A percentile compares a stretch with the other conserved stretches of the same genome.
Conservation (phyloP, 1,284 basidiomycete genomes). For the Ustilago xerochloae region DNA sequence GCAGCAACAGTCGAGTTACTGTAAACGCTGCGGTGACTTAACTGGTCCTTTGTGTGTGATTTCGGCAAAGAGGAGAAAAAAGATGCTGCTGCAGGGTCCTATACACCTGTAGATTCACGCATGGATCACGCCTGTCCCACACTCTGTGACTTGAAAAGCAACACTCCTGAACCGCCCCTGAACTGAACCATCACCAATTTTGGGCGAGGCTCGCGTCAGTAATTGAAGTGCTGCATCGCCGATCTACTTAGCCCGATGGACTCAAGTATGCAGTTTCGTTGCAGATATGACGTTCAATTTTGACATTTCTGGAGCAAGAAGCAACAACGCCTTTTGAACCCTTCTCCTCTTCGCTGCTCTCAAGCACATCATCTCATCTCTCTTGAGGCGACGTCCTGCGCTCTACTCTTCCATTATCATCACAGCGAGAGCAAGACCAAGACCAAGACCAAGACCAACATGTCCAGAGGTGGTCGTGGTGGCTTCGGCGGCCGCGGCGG, state of each 20-base stretch:
- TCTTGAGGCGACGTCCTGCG: background rate
- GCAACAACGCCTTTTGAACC: background rate
- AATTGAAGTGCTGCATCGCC: background rate
- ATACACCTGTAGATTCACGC: no score
- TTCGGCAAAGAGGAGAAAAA: no score
- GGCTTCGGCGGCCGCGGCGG: slow-evolving; percentile 46
- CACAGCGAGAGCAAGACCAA: background rate
- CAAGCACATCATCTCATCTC: background rate
- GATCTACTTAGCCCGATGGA: background rate
- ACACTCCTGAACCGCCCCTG: background rate
- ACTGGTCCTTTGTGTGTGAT: background rate
- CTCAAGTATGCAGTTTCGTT: background rate
- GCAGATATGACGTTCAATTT: background rate
- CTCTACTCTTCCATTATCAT: background rate
- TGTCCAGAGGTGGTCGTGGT: slow-evolving; percentile 46
- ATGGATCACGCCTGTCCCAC: background rate
- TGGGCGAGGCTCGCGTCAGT: no score
- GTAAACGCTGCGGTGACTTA: slow-evolving; percentile 4
- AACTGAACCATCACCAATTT: background rate
- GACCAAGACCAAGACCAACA: background rate
- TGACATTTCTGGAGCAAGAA: slow-evolving; percentile 2
- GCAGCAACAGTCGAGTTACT: background rate
- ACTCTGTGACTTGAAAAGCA: background rate
- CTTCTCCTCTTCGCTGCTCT: background rate
- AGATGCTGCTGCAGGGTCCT: background rate